Base-by-base conservation (phyloP, 345 rosid species). In the Citrus glauca region DNA sequence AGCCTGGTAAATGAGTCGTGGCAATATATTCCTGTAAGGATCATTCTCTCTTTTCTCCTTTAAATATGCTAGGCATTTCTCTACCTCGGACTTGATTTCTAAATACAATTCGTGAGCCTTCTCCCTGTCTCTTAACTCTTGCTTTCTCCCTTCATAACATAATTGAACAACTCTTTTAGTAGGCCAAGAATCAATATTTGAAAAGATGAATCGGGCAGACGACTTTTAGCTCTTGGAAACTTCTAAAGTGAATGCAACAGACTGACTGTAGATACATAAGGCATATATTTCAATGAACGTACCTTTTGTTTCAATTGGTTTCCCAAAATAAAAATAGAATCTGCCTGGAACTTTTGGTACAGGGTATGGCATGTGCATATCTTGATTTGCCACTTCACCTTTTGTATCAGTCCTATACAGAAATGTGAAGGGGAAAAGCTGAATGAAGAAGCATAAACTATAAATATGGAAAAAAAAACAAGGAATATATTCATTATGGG, bases 11-110 rank as follows among this genome's bases (percentile, higher is more conserved):
- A 79, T 7, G 19, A 83, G 74, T 53, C 95, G 83, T 20, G 89
- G 66, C 61, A 90, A 33, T 62, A 90, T 48, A 63, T 77, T 82
- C 78, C 94, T 83, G 63, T 89, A 91, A 25, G 95, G 94, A 83
- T 91, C 93, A 7, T 83, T 75, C 64, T 86, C 92, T 80, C 94
- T 83, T 84, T 84, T 91, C 81, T 86, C 82, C 75, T 85, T 85
- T 81, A 90, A 82, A 80, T 85, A 93, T 35, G 82, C 70, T 1
- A 93, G 78, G 87, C 87, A 84, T 11, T 81, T 81, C 84, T 91
- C 92, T 2, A 93, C 93, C 78, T 89, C 88, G 2, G 86, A 81
- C 80, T 88, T 89, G 11, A 90, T 84, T 35, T 87, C 79, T 71
- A 81, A 38, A 82, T 90, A 91, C 75, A 91, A 72, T 76, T 85